Base-by-base conservation (phyloP, 2,329 filamentous ascomycete species). In the Pseudogymnoascus pannorum region DNA sequence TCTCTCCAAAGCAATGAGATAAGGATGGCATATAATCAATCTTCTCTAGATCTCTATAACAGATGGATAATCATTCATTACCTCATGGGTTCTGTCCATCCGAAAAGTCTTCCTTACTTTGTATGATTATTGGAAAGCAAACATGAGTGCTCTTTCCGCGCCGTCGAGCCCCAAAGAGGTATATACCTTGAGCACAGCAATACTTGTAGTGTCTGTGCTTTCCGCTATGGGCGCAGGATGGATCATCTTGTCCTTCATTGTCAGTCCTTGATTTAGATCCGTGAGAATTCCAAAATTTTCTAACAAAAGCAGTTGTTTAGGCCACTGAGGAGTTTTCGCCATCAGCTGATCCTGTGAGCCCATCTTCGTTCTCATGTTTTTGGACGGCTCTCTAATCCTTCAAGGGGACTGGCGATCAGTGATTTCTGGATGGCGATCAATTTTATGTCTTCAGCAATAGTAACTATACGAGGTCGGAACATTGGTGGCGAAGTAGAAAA, bases 371-470 rank as follows among this genome's bases (percentile, higher is more conserved):
- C 14, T 24, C 29, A 6, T 5, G 11, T 20, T 36, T 54, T n/a
- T n/a, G 8, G 11, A 4, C 20, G n/a, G 1, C 20, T 54, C 14
- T 24, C 20, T 14, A 20, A 29, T 12, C 16, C 7, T 11, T 14
- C 5, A 9, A 64, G 64, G 59, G 75, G 76, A 6, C 71, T 78
- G 0, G 75, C 75, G 11, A 69, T 76, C 31, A 75, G 72, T 44
- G 75, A 77, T 65, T 70, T 74, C 22, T 69, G 67, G 62, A 77
- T 76, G 75, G 74, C 73, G 2, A 29, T 75, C 22, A 77, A 77
- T 64, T 77, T 77, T 58, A 63, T 76, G 22, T 66, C 68, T 4
- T 76, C 75, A 0, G 69, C 75, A 2, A 68, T 72, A 1, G 64
- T 73, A 54, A 74, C 76, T 62, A 51, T 77, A 2, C 64, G 63